These are phyloP conservation scores for Sporothrix curviconia DNA, from an alignment of 2,329 filamentous ascomycete genomes.

Conservation along the genomic window DNA sequence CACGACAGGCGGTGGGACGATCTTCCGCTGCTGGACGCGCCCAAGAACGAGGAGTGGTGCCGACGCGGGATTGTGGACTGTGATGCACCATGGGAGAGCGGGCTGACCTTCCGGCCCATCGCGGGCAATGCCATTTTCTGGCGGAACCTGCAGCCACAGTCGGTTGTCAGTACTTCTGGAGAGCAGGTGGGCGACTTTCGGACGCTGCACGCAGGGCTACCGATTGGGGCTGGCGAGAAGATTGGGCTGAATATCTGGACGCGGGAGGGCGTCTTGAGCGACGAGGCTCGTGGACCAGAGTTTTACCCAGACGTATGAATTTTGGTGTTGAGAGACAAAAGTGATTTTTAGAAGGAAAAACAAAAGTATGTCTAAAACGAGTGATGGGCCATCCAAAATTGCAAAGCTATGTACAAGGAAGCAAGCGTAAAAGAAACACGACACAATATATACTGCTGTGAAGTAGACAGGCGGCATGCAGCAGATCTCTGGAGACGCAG, in stretches of 20 bases:
- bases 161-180: too few relatives aligned
- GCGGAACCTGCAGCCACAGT: slow-evolving; percentile 37
- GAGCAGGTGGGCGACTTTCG: slow-evolving; percentile 34
- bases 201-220: slow-evolving; percentile 40
- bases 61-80: slow-evolving; percentile 38
- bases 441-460: too few relatives aligned
- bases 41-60: slow-evolving; percentile 15
- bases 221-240: slow-evolving; percentile 39
- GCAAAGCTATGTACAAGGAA: not conserved
- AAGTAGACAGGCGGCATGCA: too few relatives aligned
- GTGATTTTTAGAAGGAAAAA: not conserved
- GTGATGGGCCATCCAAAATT: too few relatives aligned
- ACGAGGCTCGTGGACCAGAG: slow-evolving; percentile 29
- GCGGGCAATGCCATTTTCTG: slow-evolving; percentile 43
- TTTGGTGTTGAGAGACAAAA: not conserved
- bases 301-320: slow-evolving; percentile 9
- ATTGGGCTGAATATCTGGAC: slow-evolving; percentile 49
- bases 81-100: slow-evolving; percentile 39
- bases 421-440: not conserved
- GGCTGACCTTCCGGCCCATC: slow-evolving; percentile 39
- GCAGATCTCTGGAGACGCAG: too few relatives aligned
- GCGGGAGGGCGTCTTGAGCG: slow-evolving; percentile 34
- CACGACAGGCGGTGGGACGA: slow-evolving; percentile 39
- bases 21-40: slow-evolving; percentile 37
- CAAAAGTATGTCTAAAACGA: too few relatives aligned